These are phyloP conservation scores for Komagataea norvegica DNA, from an alignment of 1,139 yeast genomes.

Conservation along the genomic window DNA sequence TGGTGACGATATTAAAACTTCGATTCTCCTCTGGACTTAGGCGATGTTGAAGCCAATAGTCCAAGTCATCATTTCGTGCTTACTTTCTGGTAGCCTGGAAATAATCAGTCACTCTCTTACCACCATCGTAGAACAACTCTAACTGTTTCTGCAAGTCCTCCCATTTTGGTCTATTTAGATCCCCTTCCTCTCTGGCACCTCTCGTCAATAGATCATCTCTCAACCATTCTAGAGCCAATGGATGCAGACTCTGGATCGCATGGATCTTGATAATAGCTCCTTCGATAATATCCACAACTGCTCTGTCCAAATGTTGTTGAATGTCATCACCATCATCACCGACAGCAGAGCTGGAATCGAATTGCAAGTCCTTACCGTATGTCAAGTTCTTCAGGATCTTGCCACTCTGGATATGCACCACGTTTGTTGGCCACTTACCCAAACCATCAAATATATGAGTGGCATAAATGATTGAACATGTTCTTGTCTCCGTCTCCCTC, in stretches of 20 bases:
- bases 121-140: slow-evolving; percentile 44
- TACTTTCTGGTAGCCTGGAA: slow-evolving; percentile 42
- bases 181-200: slow-evolving; percentile 44
- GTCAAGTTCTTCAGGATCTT: slow-evolving; percentile 32
- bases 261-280: slow-evolving; percentile 32
- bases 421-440: slow-evolving; percentile 80
- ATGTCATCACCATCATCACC: slow-evolving; percentile 29
- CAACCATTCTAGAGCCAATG: slow-evolving; percentile 67
- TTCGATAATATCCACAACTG: slow-evolving; percentile 19
- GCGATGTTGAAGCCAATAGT: too few species aligned
- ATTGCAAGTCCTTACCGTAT: slow-evolving; percentile 32
- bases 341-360: slow-evolving; percentile 23
- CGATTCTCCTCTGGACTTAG: too few species aligned
- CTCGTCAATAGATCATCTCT: slow-evolving; percentile 41
- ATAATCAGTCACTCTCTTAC: slow-evolving; percentile 42
- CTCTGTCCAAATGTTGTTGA: slow-evolving; percentile 21
- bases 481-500: slow-evolving; percentile 60
- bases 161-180: slow-evolving; percentile 37
- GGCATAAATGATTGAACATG: slow-evolving; percentile 79
- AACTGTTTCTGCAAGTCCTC: slow-evolving; percentile 42
- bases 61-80: too few species aligned
- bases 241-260: slow-evolving; percentile 56
- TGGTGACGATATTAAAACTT: too few species aligned
- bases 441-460: slow-evolving; percentile 96
- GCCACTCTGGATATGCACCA: slow-evolving; percentile 79